Percentiles rank a stretch among this genome's conserved stretches.
These are phyloP conservation scores for Boletus rubescentipes DNA, from an alignment of 768 basidiomycete species.

Conservation along the genomic window DNA sequence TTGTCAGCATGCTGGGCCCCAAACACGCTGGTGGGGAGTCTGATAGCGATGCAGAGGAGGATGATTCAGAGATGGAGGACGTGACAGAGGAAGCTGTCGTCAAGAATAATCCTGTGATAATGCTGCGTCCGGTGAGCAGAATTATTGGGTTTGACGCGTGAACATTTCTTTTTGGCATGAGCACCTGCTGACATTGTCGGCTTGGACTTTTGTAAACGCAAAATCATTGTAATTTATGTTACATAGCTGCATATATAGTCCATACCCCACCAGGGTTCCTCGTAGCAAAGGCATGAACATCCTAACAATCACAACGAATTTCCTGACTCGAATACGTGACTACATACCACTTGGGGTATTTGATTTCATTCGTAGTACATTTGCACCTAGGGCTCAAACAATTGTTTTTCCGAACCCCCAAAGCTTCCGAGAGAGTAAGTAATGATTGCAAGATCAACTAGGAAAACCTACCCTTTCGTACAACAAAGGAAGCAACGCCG, in stretches of 20 bases:
- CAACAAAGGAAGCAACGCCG: constrained; percentile 1
- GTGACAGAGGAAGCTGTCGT: constrained; percentile 38
- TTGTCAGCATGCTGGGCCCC: constrained; percentile 63
- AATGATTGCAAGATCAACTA: neutral
- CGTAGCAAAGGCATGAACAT: neutral
- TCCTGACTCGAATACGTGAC: no score
- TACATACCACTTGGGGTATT: no score
- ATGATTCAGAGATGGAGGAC: constrained; percentile 50
- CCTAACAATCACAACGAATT: neutral
- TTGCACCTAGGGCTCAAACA: neutral
- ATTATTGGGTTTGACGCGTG: constrained; percentile 54
- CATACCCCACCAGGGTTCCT: neutral
- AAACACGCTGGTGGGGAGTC: constrained; percentile 50
- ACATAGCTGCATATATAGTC: constrained; percentile 11
- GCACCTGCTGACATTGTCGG: neutral
- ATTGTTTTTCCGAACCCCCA: neutral
- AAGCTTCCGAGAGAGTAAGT: constrained; percentile 6
- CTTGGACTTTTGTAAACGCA: neutral
- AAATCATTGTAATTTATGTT: constrained; percentile 24
- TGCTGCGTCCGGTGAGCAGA: constrained; percentile 54
- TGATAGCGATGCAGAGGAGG: constrained; percentile 60
- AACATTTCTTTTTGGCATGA: neutral
- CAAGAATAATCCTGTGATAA: constrained; percentile 53
- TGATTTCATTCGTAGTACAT: no score
- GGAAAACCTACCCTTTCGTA: neutral